A percentile compares a stretch with the other conserved stretches of the same genome.
These are phyloP conservation scores for Capsella bursapastoris DNA, from an alignment of 345 rosid species.

Conservation along the genomic window DNA sequence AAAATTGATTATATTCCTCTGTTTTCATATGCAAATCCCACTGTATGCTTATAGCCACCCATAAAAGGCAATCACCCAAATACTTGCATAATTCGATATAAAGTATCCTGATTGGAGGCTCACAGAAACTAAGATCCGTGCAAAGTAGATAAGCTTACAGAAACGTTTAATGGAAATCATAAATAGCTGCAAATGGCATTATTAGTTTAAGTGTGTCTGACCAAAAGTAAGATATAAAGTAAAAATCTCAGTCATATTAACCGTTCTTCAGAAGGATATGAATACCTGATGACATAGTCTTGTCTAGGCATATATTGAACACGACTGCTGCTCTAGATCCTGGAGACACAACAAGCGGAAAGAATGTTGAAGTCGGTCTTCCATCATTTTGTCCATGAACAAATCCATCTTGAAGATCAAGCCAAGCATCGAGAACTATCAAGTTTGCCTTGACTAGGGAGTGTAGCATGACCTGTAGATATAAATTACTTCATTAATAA, in stretches of 20 bases:
- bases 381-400: slow-evolving; percentile 71
- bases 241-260: slow-evolving; percentile 15
- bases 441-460: slow-evolving; percentile 89
- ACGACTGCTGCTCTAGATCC: slow-evolving; percentile 78
- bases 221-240: slow-evolving; percentile 10
- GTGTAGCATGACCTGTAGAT: slow-evolving; percentile 77
- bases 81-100: slow-evolving; percentile 1
- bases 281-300: slow-evolving; percentile 59
- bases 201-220: slow-evolving; percentile 19
- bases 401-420: slow-evolving; percentile 95
- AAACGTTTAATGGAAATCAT: neutral
- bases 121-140: neutral
- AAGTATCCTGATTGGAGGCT: neutral
- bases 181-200: slow-evolving; percentile 24
- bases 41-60: slow-evolving; percentile 2
- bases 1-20: neutral
- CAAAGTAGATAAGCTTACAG: slow-evolving; percentile 1
- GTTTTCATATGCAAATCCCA: slow-evolving; percentile 12
- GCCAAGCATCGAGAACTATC: slow-evolving; percentile 87
- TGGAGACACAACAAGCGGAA: slow-evolving; percentile 84
- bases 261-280: slow-evolving; percentile 21
- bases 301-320: slow-evolving; percentile 70
- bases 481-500: slow-evolving; percentile 12
- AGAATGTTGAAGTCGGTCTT: slow-evolving; percentile 79
- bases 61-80: slow-evolving; percentile 1